Evolutionary conservation across 2,329 filamentous ascomycete species (phyloP).

Genomic region (Chaetomiaceae sp.): DNA sequence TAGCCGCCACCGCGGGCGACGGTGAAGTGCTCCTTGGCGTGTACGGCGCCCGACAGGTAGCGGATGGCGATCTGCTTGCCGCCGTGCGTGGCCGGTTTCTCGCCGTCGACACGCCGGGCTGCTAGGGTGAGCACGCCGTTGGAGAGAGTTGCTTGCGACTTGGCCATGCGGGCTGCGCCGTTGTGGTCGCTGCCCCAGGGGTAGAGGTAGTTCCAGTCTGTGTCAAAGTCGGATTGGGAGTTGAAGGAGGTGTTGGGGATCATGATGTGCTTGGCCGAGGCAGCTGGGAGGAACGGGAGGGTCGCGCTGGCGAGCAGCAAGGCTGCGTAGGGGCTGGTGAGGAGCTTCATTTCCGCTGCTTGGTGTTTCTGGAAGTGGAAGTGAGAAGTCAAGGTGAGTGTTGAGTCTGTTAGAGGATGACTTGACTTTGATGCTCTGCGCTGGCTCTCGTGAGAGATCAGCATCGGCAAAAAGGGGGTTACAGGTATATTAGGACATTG

Average conservation of each 20-base stretch:
- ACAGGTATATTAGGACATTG: too few species aligned
- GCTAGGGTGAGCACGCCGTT: slow-evolving; percentile 42
- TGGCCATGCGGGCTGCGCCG: slow-evolving; percentile 51
- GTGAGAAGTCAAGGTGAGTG: neutral
- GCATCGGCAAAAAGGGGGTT: too few species aligned
- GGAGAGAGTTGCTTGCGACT: slow-evolving; percentile 39
- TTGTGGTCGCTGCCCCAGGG: slow-evolving; percentile 56
- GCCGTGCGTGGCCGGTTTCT: slow-evolving; percentile 35
- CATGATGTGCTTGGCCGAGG: slow-evolving; percentile 31
- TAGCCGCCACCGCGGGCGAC: slow-evolving; percentile 36
- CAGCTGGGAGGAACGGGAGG: neutral
- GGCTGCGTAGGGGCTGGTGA: slow-evolving; percentile 5
- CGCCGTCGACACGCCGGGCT: slow-evolving; percentile 40
- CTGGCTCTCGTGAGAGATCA: too few species aligned
- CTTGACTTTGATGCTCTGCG: too few species aligned
- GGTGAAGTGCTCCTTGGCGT: slow-evolving; percentile 38
- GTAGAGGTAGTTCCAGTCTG: slow-evolving; percentile 49
- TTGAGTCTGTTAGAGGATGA: too few species aligned
- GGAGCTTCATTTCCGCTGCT: slow-evolving; percentile 1
- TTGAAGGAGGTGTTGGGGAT: slow-evolving; percentile 38
- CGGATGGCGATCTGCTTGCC: slow-evolving; percentile 42
- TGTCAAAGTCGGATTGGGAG: slow-evolving; percentile 36
- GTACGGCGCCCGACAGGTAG: slow-evolving; percentile 46
- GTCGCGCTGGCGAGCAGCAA: slow-evolving; percentile 13
- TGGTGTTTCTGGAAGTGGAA: neutral